A percentile compares a stretch with the other conserved stretches of the same genome.
phyloP scores from a whole-genome alignment of 805 yeast species.

The Ogataea trehalophila region DNA sequence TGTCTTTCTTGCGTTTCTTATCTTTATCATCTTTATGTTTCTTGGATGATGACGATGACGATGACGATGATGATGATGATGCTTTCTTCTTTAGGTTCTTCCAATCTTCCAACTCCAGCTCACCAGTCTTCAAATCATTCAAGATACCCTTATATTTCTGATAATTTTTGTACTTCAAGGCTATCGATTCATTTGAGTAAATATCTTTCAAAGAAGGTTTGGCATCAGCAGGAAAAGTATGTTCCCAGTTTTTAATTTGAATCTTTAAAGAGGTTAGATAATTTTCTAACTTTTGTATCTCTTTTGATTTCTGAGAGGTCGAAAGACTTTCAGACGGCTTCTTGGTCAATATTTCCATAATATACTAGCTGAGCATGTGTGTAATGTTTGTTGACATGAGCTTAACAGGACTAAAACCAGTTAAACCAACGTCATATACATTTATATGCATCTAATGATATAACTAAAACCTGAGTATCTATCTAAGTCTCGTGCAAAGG shows the following conservation, averaged over 20 bases:
- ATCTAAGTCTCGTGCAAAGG: too few species aligned
- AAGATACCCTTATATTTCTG: conserved; percentile 22
- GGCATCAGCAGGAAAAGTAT: conserved; percentile 31
- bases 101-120: conserved; percentile 10
- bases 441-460: too few species aligned
- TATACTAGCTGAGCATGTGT: too few species aligned
- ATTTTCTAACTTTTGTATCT: conserved; percentile 13
- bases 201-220: conserved; percentile 45
- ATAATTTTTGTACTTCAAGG: conserved; percentile 31
- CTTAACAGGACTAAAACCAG: too few species aligned
- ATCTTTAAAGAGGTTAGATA: conserved; percentile 29
- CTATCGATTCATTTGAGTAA: conserved; percentile 33
- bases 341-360: too few species aligned
- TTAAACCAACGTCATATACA: too few species aligned
- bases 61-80: conserved; percentile 2
- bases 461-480: too few species aligned
- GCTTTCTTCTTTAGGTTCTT: background rate
- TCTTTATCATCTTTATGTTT: background rate
- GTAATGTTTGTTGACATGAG: too few species aligned
- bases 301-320: conserved; percentile 1
- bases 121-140: conserved; percentile 12
- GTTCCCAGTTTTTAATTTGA: conserved; percentile 55
- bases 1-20: conserved; percentile 2
- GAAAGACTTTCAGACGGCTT: too few species aligned
- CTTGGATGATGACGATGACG: too few species aligned